Evolutionary conservation across 306 rosid species (phyloP).

Genomic region (Coriaria nepalensis): DNA sequence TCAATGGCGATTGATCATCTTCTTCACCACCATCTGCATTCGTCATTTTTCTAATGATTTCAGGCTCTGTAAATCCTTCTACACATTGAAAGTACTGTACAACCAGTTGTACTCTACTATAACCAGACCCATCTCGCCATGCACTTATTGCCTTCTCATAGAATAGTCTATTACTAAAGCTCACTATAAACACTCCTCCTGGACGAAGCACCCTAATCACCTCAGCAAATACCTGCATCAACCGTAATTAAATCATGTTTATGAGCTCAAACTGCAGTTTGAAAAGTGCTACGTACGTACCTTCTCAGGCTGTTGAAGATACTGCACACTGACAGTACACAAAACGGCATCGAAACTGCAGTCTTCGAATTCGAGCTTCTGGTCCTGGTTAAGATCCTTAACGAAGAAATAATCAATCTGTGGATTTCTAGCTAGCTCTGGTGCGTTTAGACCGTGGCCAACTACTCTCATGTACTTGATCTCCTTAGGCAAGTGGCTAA

Average conservation of each 20-base stretch:
- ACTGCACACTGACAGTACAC: constrained; percentile 82
- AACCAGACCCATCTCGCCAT: constrained; percentile 69
- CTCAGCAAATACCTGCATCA: constrained; percentile 69
- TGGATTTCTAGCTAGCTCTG: constrained; percentile 65
- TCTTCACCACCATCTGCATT: constrained; percentile 15
- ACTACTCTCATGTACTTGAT: constrained; percentile 45
- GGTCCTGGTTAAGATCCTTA: constrained; percentile 70
- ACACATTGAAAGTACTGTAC: constrained; percentile 73
- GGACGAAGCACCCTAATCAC: constrained; percentile 59
- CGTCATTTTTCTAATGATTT: constrained; percentile 41
- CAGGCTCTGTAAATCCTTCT: constrained; percentile 72
- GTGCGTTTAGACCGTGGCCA: constrained; percentile 79
- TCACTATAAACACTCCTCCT: constrained; percentile 75
- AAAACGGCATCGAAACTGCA: constrained; percentile 64
- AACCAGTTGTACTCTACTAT: constrained; percentile 57
- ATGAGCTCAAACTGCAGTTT: background rate
- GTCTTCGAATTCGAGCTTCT: constrained; percentile 40
- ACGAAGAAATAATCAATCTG: constrained; percentile 55
- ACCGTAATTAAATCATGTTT: background rate
- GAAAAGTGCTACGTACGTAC: constrained; percentile 14
- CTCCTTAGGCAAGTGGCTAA: constrained; percentile 68
- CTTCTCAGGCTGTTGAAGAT: constrained; percentile 91
- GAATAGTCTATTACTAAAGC: constrained; percentile 82
- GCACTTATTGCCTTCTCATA: constrained; percentile 69
- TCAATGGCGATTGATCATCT: constrained; percentile 31